Evolutionary conservation across 2,329 filamentous ascomycete genomes (phyloP).

Genomic region (Epichloe hybrida): DNA sequence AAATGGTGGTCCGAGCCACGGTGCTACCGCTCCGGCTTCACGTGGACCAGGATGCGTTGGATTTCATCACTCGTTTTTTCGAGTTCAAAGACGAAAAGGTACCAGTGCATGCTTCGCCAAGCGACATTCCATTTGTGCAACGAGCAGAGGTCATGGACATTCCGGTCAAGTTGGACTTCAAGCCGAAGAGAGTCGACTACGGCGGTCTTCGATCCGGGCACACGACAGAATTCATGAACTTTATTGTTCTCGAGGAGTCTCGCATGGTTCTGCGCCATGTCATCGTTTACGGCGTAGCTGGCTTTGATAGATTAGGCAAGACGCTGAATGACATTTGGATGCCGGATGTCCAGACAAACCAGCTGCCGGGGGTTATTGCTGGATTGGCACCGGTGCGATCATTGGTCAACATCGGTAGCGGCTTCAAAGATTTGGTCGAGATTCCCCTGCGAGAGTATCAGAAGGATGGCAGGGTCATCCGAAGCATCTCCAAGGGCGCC

Average conservation of each 20-base stretch:
- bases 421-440: constrained; percentile 73
- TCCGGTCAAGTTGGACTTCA: constrained; percentile 80
- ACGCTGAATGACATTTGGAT: constrained; percentile 94
- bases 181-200: constrained; percentile 96
- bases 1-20: constrained; percentile 69
- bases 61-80: constrained; percentile 95
- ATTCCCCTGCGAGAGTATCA: constrained; percentile 86
- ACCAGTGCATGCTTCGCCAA: constrained; percentile 41
- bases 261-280: constrained; percentile 76
- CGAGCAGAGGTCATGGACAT: constrained; percentile 77
- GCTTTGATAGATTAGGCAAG: constrained; percentile 80
- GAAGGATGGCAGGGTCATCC: constrained; percentile 84
- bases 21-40: constrained; percentile 79
- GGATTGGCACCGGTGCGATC: constrained; percentile 83
- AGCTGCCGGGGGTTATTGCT: constrained; percentile 77
- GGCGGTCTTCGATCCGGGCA: constrained; percentile 81
- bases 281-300: constrained; percentile 83
- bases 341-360: constrained; percentile 79
- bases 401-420: constrained; percentile 79
- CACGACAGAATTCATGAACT: constrained; percentile 98
- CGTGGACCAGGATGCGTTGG: constrained; percentile 92
- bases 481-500: constrained; percentile 84
- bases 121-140: constrained; percentile 76
- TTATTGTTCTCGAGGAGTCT: constrained; percentile 79
- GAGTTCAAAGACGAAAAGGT: constrained; percentile 78